Base-by-base conservation (phyloP, 805 yeast genomes). In the Candida odintsovae region DNA sequence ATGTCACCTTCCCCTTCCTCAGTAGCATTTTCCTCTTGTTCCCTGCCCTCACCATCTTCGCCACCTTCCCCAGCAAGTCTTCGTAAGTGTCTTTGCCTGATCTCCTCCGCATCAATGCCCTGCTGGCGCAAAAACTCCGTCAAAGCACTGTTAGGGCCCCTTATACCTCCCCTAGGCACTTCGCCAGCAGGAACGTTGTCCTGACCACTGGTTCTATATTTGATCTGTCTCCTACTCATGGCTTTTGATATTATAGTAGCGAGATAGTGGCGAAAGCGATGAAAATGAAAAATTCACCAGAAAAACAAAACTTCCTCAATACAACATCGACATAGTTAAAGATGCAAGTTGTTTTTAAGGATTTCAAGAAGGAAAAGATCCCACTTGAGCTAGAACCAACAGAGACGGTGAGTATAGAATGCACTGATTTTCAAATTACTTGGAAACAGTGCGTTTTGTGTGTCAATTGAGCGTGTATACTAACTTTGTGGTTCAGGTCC, bases 311-410 rank as follows among this genome's bases (percentile, higher is more conserved):
- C 7, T 4, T n/a, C n/a, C 35, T 2, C 18, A 35, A 22, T 6
- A 13, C 4, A 22, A 16, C 15, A 35, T 13, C 25, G 16, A 16
- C 13, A 16, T 6, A 13, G 13, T 22, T 16, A 41, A 49, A 46
- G 51, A 90, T 89, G 96, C 83, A 84, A 68, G 70, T 90, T 54
- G 75, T 83, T 43, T 82, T 94, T 65, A 90, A 90, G 65, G 96
- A 94, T 68, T 86, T 94, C 70, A 90, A 94, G 70, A 94, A 92
- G 70, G 90, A 88, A 63, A 86, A 82, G 63, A 79, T 90, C 65
- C 77, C 89, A 25, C 61, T 94, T 49, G 96, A 88, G 23, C 77
- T 89, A 48, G 95, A 85, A 49, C 73, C 76, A 9, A 50, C 76
- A 13, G 88, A 82, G 43, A 75, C 88, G 2, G 92, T 86, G 61